These are phyloP conservation scores for Cyclostephanos invisitatus DNA, from an alignment of 108 stramenopile genomes.

Conservation along the genomic window DNA sequence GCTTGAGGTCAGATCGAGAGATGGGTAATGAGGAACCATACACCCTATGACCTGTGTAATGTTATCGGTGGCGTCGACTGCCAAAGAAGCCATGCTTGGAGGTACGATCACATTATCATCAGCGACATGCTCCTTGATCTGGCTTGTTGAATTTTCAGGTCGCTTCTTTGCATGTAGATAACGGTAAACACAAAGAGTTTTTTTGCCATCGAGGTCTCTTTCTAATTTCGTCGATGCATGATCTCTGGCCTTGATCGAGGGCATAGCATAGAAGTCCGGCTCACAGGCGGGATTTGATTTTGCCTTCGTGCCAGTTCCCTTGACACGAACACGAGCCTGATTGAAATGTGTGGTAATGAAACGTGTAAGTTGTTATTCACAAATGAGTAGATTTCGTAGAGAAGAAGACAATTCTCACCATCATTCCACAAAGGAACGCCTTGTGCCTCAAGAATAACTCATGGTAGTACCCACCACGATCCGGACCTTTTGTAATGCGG, in stretches of 20 bases:
- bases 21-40: too few relatives aligned
- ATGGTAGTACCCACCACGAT: constrained; percentile 82
- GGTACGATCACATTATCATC: too few relatives aligned
- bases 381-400: not conserved
- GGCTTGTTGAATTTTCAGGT: too few relatives aligned
- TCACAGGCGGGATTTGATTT: constrained; percentile 42
- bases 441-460: constrained; percentile 73
- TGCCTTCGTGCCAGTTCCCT: constrained; percentile 52
- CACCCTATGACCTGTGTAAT: too few relatives aligned
- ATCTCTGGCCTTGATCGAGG: constrained; percentile 13
- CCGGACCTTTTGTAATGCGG: constrained; percentile 64
- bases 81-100: too few relatives aligned
- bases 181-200: not conserved
- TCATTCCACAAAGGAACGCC: constrained; percentile 62
- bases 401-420: constrained; percentile 39
- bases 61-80: too few relatives aligned
- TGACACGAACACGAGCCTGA: constrained; percentile 44
- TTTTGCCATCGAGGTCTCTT: constrained; percentile 23
- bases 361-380: constrained; percentile 3
- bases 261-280: constrained; percentile 53
- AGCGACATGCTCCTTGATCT: too few relatives aligned
- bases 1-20: too few relatives aligned
- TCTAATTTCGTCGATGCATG: not conserved
- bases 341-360: constrained; percentile 1
- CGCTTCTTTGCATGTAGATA: too few relatives aligned